A percentile compares a stretch with the other conserved stretches of the same genome.
Conservation (phyloP, 306 rosid genomes). For the Trichosanthes truncata region DNA sequence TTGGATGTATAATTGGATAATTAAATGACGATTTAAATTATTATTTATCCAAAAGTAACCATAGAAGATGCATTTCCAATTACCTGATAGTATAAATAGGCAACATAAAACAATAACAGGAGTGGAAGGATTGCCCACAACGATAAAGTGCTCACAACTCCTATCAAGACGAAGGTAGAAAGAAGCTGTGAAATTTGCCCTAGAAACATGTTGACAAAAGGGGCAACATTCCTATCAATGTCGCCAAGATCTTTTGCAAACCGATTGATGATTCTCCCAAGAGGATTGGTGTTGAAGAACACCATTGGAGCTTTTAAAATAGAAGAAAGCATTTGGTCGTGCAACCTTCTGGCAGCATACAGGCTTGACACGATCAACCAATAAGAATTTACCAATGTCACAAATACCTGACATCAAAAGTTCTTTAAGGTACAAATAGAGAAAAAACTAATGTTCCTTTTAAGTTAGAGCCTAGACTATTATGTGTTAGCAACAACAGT, state of each 20-base stretch:
- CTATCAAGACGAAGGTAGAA: slow-evolving; percentile 85
- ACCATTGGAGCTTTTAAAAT: slow-evolving; percentile 89
- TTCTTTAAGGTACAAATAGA: slow-evolving; percentile 25
- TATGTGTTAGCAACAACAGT: slow-evolving; percentile 24
- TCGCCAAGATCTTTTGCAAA: slow-evolving; percentile 95
- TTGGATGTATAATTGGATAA: neutral
- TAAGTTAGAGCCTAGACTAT: neutral
- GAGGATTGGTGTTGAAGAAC: slow-evolving; percentile 88
- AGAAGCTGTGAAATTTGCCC: slow-evolving; percentile 66
- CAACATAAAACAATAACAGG: slow-evolving; percentile 65
- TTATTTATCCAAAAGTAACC: neutral
- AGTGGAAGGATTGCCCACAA: slow-evolving; percentile 95
- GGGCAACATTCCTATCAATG: slow-evolving; percentile 83
- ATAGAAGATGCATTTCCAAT: neutral
- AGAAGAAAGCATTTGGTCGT: slow-evolving; percentile 75
- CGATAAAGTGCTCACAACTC: slow-evolving; percentile 89
- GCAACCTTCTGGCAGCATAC: slow-evolving; percentile 79
- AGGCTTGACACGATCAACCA: slow-evolving; percentile 79
- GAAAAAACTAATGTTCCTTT: neutral
- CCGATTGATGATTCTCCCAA: slow-evolving; percentile 81
- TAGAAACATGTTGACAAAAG: slow-evolving; percentile 63
- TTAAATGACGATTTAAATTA: neutral
- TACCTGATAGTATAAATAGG: slow-evolving; percentile 92
- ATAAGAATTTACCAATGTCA: slow-evolving; percentile 59
- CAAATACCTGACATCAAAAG: slow-evolving; percentile 53